Conservation (phyloP, 1,284 basidiomycete genomes). For the Leccinum fallax region DNA sequence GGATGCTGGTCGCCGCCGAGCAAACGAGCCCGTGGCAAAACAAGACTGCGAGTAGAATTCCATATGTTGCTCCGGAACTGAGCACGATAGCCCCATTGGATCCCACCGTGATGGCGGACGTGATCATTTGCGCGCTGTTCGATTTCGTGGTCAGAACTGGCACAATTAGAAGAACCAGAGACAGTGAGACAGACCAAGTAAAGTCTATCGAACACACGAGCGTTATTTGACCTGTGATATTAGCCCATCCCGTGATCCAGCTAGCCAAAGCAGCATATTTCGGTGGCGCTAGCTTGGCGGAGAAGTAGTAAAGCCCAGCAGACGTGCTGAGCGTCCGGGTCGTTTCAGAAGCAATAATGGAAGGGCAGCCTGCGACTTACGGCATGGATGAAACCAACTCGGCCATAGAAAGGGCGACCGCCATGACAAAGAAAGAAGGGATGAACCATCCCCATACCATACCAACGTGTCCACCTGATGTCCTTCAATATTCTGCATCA, state of each 20-base stretch:
- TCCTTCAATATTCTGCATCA: neutral
- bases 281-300: constrained; percentile 66
- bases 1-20: constrained; percentile 64
- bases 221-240: constrained; percentile 59
- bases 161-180: neutral
- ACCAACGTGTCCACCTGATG: constrained; percentile 67
- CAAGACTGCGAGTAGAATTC: constrained; percentile 63
- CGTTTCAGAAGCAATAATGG: neutral
- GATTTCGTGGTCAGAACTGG: constrained; percentile 8
- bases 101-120: constrained; percentile 64
- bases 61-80: constrained; percentile 64
- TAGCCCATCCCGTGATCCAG: constrained; percentile 76
- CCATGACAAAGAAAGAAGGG: constrained; percentile 68
- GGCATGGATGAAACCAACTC: constrained; percentile 78
- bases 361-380: constrained; percentile 41
- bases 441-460: constrained; percentile 81
- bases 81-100: constrained; percentile 54
- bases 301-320: constrained; percentile 75
- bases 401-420: constrained; percentile 69
- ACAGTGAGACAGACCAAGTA: constrained; percentile 48
- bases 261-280: constrained; percentile 62
- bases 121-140: constrained; percentile 70
- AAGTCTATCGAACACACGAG: constrained; percentile 77
- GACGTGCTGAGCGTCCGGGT: constrained; percentile 48
- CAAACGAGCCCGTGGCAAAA: constrained; percentile 68